Evolutionary conservation across 257 asterid genomes (phyloP).

Genomic region (Solanum medicagineum): DNA sequence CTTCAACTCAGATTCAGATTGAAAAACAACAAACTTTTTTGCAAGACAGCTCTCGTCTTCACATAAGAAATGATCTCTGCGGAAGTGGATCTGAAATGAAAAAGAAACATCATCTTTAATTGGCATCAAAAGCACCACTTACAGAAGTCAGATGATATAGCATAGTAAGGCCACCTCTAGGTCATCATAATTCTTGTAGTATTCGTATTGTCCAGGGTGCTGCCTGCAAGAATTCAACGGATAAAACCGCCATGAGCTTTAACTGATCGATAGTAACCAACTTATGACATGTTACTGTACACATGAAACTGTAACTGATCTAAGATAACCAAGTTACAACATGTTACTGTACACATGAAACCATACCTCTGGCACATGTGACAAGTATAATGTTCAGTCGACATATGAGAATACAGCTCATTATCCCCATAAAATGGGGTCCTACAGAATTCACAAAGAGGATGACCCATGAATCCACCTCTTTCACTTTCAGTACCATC

Average conservation of each 20-base stretch:
- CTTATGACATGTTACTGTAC: background rate
- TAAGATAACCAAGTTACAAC: background rate
- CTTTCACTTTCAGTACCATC: slow-evolving; percentile 98
- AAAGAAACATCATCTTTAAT: slow-evolving; percentile 1
- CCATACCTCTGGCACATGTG: slow-evolving; percentile 87
- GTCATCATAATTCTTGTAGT: slow-evolving; percentile 84
- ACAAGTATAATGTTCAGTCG: slow-evolving; percentile 91
- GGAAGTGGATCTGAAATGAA: slow-evolving; percentile 63
- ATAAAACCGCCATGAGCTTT: background rate
- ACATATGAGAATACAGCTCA: slow-evolving; percentile 83
- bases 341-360: background rate
- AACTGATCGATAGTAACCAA: background rate
- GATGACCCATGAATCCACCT: slow-evolving; percentile 96
- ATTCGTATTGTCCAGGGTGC: slow-evolving; percentile 88
- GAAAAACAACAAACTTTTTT: slow-evolving; percentile 76
- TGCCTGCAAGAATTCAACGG: slow-evolving; percentile 44
- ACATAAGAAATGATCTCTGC: slow-evolving; percentile 72
- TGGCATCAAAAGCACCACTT: background rate
- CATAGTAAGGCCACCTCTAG: slow-evolving; percentile 50
- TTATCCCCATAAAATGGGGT: slow-evolving; percentile 92
- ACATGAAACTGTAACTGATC: background rate
- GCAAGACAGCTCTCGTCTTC: slow-evolving; percentile 87
- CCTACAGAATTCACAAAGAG: slow-evolving; percentile 76
- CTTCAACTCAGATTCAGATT: slow-evolving; percentile 81
- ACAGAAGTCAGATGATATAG: background rate